Evolutionary conservation across 257 asterid genomes (phyloP).

Genomic region (Plantago ovata): DNA sequence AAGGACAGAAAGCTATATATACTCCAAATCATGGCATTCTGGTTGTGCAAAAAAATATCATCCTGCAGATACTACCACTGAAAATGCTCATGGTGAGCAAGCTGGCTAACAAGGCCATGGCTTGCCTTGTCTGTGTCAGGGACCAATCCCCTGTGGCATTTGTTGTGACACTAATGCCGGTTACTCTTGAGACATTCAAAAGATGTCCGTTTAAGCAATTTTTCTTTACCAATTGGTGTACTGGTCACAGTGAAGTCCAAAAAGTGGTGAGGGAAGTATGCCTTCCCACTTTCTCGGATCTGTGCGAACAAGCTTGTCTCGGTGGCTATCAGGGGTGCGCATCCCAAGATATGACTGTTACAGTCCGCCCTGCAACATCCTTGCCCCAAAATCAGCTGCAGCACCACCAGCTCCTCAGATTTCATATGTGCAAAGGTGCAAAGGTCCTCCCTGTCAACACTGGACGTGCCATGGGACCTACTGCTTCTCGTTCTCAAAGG

Average conservation of each 20-base stretch:
- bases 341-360: neutral
- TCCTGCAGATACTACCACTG: slow-evolving; percentile 20
- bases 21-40: slow-evolving; percentile 29
- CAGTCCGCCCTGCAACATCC: neutral
- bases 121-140: slow-evolving; percentile 32
- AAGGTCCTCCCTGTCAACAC: too few relatives aligned
- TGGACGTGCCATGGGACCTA: too few relatives aligned
- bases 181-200: slow-evolving; percentile 23
- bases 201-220: slow-evolving; percentile 19
- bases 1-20: slow-evolving; percentile 32
- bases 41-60: slow-evolving; percentile 27
- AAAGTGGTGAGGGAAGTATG: slow-evolving; percentile 28
- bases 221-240: slow-evolving; percentile 22
- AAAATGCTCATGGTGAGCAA: slow-evolving; percentile 20
- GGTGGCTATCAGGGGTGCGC: slow-evolving; percentile 10
- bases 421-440: neutral
- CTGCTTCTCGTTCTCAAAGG: slow-evolving; percentile 27
- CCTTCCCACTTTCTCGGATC: slow-evolving; percentile 24
- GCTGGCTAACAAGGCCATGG: slow-evolving; percentile 36
- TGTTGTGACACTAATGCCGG: slow-evolving; percentile 20
- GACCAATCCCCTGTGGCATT: neutral
- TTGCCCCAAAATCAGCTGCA: neutral
- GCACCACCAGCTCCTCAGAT: slow-evolving; percentile 1
- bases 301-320: slow-evolving; percentile 19
- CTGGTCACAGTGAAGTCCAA: slow-evolving; percentile 10